Base-by-base conservation (phyloP, 768 basidiomycete genomes). In the Lentinula sp. region DNA sequence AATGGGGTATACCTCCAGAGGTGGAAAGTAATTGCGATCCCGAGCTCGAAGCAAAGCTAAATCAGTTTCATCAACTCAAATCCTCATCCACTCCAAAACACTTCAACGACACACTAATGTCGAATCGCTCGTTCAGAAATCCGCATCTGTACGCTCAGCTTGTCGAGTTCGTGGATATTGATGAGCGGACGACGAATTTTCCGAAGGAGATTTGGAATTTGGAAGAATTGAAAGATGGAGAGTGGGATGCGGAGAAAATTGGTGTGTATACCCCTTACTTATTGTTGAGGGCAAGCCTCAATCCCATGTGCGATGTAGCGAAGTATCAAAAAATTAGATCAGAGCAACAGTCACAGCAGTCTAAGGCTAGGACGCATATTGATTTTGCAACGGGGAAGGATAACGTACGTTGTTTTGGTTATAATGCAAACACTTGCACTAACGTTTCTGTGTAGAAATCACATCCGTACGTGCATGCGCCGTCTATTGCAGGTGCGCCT, bases 31-130 rank as follows among this genome's bases (percentile, higher is more conserved):
- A 21, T 7, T 86, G 84, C 61, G 84, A 91, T 66, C 81, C 87
- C 6, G 79, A 76, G 3, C 78, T 91, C 52, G 78, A 84, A 67
- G 78, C 85, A 0, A 98, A 97, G 71, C 81, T 97, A 23, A 75
- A 81, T 0, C 85, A 89, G 56, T 98, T 97, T 67, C 82, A 88
- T 60, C 68, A 78, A 0, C 79, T 98, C 51, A 93, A 94, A 70
- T 46, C 43, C 15, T 28, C 35, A 3, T 49, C 63, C 1, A 81
- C 83, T 66, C 88, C 90, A 1, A 86, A 87, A 65, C 95, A 97
- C 72, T 98, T 97, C 77, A 99, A 98, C 71, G 94, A 97, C 71
- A 92, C 92, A 1, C 82, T 99, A 45, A 93, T 98, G 87, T 84
- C 87, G 7, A 93, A 91, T 65, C 87, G 93, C 48, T 87, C 93